Evolutionary conservation across 1,284 basidiomycete species (phyloP).

Genomic region (Taiwanofungus camphoratus): DNA sequence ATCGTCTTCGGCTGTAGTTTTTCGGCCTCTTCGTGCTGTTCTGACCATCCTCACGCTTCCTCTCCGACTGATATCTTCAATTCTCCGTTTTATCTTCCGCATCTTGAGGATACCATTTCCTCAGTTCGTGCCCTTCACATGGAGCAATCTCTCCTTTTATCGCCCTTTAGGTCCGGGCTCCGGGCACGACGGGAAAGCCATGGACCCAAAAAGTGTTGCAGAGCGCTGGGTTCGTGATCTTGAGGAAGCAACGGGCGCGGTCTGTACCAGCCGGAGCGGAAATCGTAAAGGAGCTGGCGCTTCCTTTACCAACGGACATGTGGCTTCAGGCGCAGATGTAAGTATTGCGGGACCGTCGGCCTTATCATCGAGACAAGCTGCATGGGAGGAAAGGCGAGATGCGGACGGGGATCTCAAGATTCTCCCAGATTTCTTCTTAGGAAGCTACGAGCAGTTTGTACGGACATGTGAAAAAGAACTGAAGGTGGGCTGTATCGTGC

Average conservation of each 20-base stretch:
- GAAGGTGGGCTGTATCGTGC: slow-evolving; percentile 73
- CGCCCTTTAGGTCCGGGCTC: slow-evolving; percentile 29
- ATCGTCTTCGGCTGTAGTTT: slow-evolving; percentile 11
- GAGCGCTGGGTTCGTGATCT: slow-evolving; percentile 73
- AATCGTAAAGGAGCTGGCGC: slow-evolving; percentile 18
- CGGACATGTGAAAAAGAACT: slow-evolving; percentile 62
- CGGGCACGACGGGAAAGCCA: slow-evolving; percentile 32
- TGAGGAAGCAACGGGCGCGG: slow-evolving; percentile 76
- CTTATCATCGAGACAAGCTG: slow-evolving; percentile 23
- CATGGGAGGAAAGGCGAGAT: slow-evolving; percentile 18
- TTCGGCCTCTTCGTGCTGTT: slow-evolving; percentile 23
- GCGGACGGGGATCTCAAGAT: slow-evolving; percentile 35
- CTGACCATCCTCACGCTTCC: slow-evolving; percentile 29
- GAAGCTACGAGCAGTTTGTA: slow-evolving; percentile 81
- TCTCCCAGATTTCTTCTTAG: slow-evolving; percentile 77
- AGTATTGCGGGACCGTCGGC: slow-evolving; percentile 35
- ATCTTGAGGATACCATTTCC: slow-evolving; percentile 31
- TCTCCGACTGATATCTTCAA: slow-evolving; percentile 25
- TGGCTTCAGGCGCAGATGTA: slow-evolving; percentile 31
- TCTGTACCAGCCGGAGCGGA: slow-evolving; percentile 41
- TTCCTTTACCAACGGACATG: slow-evolving; percentile 12
- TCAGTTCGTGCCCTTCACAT: slow-evolving; percentile 22
- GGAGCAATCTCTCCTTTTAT: slow-evolving; percentile 37
- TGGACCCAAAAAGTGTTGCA: slow-evolving; percentile 37
- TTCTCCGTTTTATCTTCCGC: slow-evolving; percentile 31